Base-by-base conservation (phyloP, 495 filamentous ascomycete species). In the Aspergillus saccharolyticus region DNA sequence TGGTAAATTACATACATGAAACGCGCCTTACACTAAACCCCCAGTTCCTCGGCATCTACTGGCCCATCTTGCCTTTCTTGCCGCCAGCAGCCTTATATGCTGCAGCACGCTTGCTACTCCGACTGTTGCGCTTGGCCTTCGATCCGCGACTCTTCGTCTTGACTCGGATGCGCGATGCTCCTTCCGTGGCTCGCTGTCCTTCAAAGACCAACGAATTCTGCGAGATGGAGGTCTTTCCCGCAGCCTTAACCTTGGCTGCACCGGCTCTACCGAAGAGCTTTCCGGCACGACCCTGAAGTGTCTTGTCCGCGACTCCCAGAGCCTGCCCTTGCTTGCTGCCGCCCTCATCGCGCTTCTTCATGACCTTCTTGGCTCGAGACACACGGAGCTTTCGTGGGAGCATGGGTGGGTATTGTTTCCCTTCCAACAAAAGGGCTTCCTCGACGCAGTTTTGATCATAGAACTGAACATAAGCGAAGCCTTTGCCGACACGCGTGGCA, bases 381-480 rank as follows among this genome's bases (percentile, higher is more conserved):
- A 99, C 93, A 33, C 95, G 86, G 12, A 99, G 78, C 56, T 87
- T 86, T 8, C 95, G 85, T 30, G 95, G 94, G 14, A 97, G 81
- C 79, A 96, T 84, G 0, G 93, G 92, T 9, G 91, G 91, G 70
- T 91, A 97, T 58, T 89, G 93, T 80, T 97, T 95, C 30, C 84
- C 92, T 59, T 96, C 81, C 58, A 90, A 80, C 28, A 94, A 78
- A 9, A 99, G 78, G 2, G 95, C 93, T 30, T 87, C 83, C 67
- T 99, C 95, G 22, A 97, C 92, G 17, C 84, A 76, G 66, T 92
- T 96, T 22, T 76, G 79, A 62, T 97, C 89, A 81, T 93, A 71
- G 70, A 97, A 99, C 64, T 99, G 95, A 33, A 99, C 91, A 64
- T 99, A 99, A 19, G 95, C 95, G 70, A 99, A 90, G 15, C 95